Base-by-base conservation (phyloP, 768 basidiomycete species). In the Wakefieldia striispora region DNA sequence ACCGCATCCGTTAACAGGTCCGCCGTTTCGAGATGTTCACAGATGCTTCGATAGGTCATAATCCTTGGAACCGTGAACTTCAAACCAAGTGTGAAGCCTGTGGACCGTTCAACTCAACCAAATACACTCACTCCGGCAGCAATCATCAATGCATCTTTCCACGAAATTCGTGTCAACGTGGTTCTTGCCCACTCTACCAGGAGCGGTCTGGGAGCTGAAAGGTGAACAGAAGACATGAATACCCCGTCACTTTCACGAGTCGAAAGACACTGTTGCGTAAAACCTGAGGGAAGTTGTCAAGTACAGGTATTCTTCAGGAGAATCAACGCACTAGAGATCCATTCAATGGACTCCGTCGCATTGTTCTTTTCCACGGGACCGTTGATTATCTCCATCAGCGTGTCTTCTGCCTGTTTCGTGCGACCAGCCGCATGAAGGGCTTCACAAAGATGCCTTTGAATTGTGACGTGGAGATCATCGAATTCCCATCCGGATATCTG, bases 381-480 rank as follows among this genome's bases (percentile, higher is more conserved):
- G 7, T 53, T 37, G 19, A 54, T 17, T 4, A 38, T 40, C 20
- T 29, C 20, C 4, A 38, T 16, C 4, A 52, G 12, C 6, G 16
- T n/a, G 1, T 52, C 38, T 8, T 20, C 8, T 1, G 37, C 49
- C 4, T 56, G 45, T 17, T 41, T 44, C n/a, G 10, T 12, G n/a
- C 27, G 42, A 24, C 52, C 45, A 1, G 23, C 44, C 0, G 34
- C 21, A 41, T 44, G 53, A 1, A 49, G 19, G 3, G 45, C 31
- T 14, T 53, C 51, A 16, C 55, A 56, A 12, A 53, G 34, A 13
- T 33, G 13, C 7, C 36, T 36, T 14, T 12, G 41, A 23, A 50
- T 31, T 1, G 13, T 34, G 16, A 47, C 33, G 5, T 4, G 12
- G 12, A 53, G 20, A 33, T 24, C 5, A 11, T 53, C 48, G 29